Percentiles rank a stretch among this genome's conserved stretches.
These are phyloP conservation scores for Penicillium mononematosum DNA, from an alignment of 495 filamentous ascomycete species.

Conservation along the genomic window DNA sequence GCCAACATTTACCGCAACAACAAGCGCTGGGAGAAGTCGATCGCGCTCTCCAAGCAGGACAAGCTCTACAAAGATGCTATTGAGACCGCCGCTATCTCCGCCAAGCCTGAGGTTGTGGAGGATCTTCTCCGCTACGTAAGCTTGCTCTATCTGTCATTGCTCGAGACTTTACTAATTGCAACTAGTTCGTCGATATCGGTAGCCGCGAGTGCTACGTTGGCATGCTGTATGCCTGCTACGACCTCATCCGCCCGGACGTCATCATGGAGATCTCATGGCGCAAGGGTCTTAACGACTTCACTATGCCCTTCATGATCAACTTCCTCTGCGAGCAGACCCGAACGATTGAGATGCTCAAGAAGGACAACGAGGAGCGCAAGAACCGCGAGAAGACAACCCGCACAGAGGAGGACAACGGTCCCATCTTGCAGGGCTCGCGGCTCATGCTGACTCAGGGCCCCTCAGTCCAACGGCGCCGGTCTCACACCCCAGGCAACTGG, in stretches of 20 bases:
- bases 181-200: constrained; percentile 96
- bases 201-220: constrained; percentile 98
- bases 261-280: constrained; percentile 98
- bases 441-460: constrained; percentile 98
- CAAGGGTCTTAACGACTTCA: constrained; percentile 90
- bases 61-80: constrained; percentile 99
- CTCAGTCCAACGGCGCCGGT: constrained; percentile 67
- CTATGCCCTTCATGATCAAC: constrained; percentile 99
- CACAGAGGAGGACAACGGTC: constrained; percentile 86
- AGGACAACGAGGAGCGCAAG: constrained; percentile 98
- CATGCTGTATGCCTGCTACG: constrained; percentile 98
- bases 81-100: constrained; percentile 95
- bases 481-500: constrained; percentile 80
- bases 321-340: constrained; percentile 86
- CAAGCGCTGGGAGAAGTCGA: constrained; percentile 99
- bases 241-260: constrained; percentile 86
- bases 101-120: constrained; percentile 87
- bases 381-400: constrained; percentile 78
- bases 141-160: constrained; percentile 15
- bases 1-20: constrained; percentile 99
- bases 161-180: constrained; percentile 30
- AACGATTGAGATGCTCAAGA: constrained; percentile 80
- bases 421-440: constrained; percentile 87
- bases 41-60: constrained; percentile 96
- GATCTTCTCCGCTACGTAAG: constrained; percentile 95